These are phyloP conservation scores for Anthoceros angustus DNA, from an alignment of 225 moss, liverwort and hornwort genomes.

Conservation along the genomic window DNA sequence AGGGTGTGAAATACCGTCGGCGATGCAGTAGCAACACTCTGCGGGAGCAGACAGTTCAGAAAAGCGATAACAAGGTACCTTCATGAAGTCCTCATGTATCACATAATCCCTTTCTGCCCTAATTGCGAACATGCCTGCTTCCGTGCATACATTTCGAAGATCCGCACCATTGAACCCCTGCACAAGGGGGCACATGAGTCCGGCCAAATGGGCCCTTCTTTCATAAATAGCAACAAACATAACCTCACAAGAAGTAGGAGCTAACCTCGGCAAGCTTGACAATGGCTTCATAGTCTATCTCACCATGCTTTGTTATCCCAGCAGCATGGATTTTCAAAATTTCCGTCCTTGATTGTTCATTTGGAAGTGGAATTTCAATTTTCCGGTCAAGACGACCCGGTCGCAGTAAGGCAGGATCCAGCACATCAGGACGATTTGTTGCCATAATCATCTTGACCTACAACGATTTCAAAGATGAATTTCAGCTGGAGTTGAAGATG, in stretches of 20 bases:
- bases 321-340: conserved; percentile 93
- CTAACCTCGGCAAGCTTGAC: conserved; percentile 90
- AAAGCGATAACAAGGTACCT: conserved; percentile 20
- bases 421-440: conserved; percentile 88
- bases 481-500: conserved; percentile 3
- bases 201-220: background rate
- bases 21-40: background rate
- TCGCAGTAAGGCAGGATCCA: conserved; percentile 83
- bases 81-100: conserved; percentile 96
- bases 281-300: conserved; percentile 91
- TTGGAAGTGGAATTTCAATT: conserved; percentile 93
- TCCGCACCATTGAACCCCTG: conserved; percentile 99
- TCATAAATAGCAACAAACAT: background rate
- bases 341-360: conserved; percentile 91
- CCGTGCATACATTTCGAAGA: conserved; percentile 89
- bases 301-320: conserved; percentile 84
- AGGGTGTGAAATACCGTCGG: background rate
- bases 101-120: conserved; percentile 80
- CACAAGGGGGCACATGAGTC: background rate
- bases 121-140: conserved; percentile 99
- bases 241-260: background rate
- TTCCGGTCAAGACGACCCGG: conserved; percentile 94
- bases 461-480: conserved; percentile 8
- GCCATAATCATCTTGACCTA: conserved; percentile 99
- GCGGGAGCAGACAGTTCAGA: background rate